phyloP scores from a whole-genome alignment of 177 flowering plant species.

The Telopea speciosissima region DNA sequence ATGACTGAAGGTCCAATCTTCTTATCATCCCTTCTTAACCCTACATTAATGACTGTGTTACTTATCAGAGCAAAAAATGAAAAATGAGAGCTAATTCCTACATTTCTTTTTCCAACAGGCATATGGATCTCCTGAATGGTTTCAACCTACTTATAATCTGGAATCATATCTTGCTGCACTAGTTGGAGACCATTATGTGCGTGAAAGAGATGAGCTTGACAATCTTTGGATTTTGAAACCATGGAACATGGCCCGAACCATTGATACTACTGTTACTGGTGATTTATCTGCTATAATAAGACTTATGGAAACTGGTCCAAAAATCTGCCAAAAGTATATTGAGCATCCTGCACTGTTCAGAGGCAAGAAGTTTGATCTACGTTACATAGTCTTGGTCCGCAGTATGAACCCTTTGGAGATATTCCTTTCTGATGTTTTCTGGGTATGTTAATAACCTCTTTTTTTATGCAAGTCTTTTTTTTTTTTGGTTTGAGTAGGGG shows the following conservation, averaged over 20 bases:
- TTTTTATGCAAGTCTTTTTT: no score
- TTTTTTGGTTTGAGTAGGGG: not conserved
- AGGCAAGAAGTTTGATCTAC: constrained; percentile 91
- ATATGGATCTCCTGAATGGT: constrained; percentile 76
- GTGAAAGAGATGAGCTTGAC: constrained; percentile 64
- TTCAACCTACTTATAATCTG: constrained; percentile 92
- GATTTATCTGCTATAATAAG: constrained; percentile 88
- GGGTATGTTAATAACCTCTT: constrained; percentile 48
- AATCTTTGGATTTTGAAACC: constrained; percentile 98
- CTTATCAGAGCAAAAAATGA: no score
- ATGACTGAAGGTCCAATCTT: no score
- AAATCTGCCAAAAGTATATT: constrained; percentile 97
- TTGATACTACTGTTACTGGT: constrained; percentile 84
- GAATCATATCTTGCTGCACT: constrained; percentile 79
- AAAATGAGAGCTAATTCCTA: not conserved
- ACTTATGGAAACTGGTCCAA: constrained; percentile 99
- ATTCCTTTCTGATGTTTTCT: constrained; percentile 78
- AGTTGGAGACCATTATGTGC: constrained; percentile 72
- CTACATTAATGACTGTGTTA: no score
- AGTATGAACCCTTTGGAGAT: constrained; percentile 82
- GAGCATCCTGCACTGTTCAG: constrained; percentile 84
- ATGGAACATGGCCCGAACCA: constrained; percentile 99
- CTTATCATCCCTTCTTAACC: no score
- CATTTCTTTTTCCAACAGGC: constrained; percentile 43
- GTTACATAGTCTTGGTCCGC: constrained; percentile 85